Evolutionary conservation across 2,329 filamentous ascomycete species (phyloP).

Genomic region (Lachnellula suecica): DNA sequence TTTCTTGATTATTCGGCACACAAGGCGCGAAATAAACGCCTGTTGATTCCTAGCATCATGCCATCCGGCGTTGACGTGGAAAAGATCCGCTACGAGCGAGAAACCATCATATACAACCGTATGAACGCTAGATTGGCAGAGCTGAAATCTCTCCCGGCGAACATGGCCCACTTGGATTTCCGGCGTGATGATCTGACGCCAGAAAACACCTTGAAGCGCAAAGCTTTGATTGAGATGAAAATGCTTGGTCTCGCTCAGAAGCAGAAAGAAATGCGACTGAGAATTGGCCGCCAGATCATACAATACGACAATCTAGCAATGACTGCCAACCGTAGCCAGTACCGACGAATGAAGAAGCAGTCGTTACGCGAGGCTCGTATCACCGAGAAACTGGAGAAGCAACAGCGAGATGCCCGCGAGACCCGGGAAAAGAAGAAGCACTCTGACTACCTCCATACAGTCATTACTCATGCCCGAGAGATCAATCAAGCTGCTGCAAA

Average conservation of each 20-base stretch:
- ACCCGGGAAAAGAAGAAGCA: conserved; percentile 98
- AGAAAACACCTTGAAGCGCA: conserved; percentile 82
- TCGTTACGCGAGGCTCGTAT: conserved; percentile 92
- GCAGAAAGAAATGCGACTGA: conserved; percentile 81
- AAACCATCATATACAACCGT: conserved; percentile 85
- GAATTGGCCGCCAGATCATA: conserved; percentile 88
- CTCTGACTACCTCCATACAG: conserved; percentile 83
- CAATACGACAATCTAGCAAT: conserved; percentile 95
- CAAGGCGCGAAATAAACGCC: conserved; percentile 69
- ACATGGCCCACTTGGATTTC: conserved; percentile 84
- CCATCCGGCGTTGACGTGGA: conserved; percentile 87
- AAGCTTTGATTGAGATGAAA: conserved; percentile 94
- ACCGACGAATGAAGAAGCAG: conserved; percentile 96
- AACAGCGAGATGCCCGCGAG: conserved; percentile 94
- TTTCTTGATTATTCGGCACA: conserved; percentile 81
- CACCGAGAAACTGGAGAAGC: conserved; percentile 98
- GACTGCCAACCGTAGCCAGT: conserved; percentile 89
- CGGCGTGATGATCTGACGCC: conserved; percentile 66
- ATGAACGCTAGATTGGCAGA: conserved; percentile 84
- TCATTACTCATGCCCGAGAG: conserved; percentile 78
- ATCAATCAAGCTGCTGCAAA: conserved; percentile 66
- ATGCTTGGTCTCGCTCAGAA: conserved; percentile 84
- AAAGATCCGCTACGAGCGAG: conserved; percentile 80
- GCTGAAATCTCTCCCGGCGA: conserved; percentile 79
- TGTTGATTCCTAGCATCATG: conserved; percentile 83